These are phyloP conservation scores for Psidium friedrichsthalianum DNA, from an alignment of 345 rosid genomes.

Conservation along the genomic window DNA sequence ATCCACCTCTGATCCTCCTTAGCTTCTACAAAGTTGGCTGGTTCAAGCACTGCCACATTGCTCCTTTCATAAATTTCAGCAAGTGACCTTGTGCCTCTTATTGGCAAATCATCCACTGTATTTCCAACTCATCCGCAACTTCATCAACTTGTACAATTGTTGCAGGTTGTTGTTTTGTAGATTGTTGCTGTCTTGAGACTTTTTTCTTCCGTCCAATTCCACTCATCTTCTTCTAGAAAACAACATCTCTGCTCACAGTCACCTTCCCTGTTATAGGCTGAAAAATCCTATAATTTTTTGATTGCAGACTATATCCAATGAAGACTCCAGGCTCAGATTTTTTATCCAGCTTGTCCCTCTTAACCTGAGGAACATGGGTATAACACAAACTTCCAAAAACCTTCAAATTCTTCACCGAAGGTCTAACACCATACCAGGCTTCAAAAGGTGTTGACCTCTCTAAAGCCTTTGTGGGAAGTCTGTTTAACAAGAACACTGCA, in stretches of 20 bases:
- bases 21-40: not conserved
- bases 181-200: no score
- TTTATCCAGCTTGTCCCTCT: conserved; percentile 6
- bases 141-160: not conserved
- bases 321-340: conserved; percentile 4
- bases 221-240: no score
- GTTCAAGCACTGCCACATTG: not conserved
- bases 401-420: not conserved
- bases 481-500: not conserved
- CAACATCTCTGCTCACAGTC: no score
- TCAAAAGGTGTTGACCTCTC: not conserved
- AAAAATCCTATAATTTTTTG: conserved; percentile 7
- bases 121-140: not conserved
- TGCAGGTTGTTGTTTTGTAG: no score
- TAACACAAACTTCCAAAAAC: conserved; percentile 1
- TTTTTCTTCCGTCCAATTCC: no score
- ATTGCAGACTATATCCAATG: not conserved
- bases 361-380: not conserved
- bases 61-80: not conserved
- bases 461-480: not conserved
- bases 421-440: no score
- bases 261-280: not conserved
- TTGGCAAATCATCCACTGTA: not conserved
- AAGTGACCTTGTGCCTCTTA: conserved; percentile 1
- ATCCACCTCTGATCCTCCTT: not conserved